Evolutionary conservation across 1,139 yeast species (phyloP).

Genomic region (Magnusiomyces fungicola): DNA sequence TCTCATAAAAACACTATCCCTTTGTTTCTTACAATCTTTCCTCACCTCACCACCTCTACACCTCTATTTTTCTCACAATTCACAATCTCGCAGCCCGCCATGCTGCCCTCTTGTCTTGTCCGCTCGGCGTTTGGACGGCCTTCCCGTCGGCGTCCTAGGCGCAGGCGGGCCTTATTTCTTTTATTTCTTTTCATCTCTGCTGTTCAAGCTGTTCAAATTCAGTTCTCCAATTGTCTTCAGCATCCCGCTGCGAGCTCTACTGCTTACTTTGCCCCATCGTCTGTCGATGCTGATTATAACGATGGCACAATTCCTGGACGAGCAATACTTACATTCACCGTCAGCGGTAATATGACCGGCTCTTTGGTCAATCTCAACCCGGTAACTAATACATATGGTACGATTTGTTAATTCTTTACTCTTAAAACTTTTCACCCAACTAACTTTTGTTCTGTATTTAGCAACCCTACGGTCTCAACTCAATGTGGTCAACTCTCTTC

Average conservation of each 20-base stretch:
- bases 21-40: too few species aligned
- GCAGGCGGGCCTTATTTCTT: too few species aligned
- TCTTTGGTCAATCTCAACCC: slow-evolving; percentile 23
- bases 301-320: slow-evolving; percentile 1
- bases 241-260: slow-evolving; percentile 5
- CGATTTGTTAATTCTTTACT: background rate
- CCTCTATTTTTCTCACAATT: too few species aligned
- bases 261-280: slow-evolving; percentile 8
- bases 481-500: slow-evolving; percentile 19
- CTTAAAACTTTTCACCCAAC: background rate
- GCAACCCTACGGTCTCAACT: slow-evolving; percentile 25
- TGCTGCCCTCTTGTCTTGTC: too few species aligned
- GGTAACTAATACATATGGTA: slow-evolving; percentile 22
- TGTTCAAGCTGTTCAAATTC: too few species aligned
- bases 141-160: too few species aligned
- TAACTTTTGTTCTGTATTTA: background rate
- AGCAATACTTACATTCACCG: slow-evolving; percentile 12
- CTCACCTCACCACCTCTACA: too few species aligned
- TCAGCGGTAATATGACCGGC: slow-evolving; percentile 23
- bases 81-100: too few species aligned
- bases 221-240: slow-evolving; percentile 17
- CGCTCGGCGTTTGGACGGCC: too few species aligned
- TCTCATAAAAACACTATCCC: too few species aligned
- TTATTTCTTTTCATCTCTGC: too few species aligned
- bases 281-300: slow-evolving; percentile 8